Conservation (phyloP, 176 grass and related monocot species). For the Thinopyrum elongatum region DNA sequence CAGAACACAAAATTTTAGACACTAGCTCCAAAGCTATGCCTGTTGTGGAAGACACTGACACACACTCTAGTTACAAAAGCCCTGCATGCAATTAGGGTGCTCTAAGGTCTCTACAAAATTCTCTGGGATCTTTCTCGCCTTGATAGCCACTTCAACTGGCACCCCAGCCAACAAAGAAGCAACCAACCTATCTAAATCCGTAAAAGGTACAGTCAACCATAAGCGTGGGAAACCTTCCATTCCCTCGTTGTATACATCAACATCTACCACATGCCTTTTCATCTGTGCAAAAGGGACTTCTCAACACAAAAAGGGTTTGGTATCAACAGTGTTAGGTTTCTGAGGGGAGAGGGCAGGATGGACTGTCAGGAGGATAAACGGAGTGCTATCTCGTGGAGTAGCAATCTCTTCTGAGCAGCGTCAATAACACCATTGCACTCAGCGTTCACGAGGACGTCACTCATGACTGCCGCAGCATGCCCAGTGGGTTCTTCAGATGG, state of each 20-base stretch:
- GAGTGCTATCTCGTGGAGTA: slow-evolving; percentile 89
- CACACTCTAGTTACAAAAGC: slow-evolving; percentile 31
- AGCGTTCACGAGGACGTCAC: slow-evolving; percentile 80
- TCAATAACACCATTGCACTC: slow-evolving; percentile 86
- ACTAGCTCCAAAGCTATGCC: not conserved
- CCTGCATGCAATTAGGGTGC: slow-evolving; percentile 25
- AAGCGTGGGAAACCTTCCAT: slow-evolving; percentile 2
- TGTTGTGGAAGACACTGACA: not conserved
- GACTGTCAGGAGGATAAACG: slow-evolving; percentile 57
- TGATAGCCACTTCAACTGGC: slow-evolving; percentile 17
- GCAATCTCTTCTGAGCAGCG: slow-evolving; percentile 70
- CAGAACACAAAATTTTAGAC: slow-evolving; percentile 3
- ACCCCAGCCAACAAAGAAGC: slow-evolving; percentile 38
- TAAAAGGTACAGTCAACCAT: slow-evolving; percentile 13
- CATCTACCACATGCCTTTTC: slow-evolving; percentile 10
- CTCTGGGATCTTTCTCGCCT: slow-evolving; percentile 18
- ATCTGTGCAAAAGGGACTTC: slow-evolving; percentile 1
- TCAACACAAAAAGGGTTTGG: slow-evolving; percentile 23
- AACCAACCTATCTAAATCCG: not conserved
- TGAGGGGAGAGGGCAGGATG: not conserved
- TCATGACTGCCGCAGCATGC: slow-evolving; percentile 87
- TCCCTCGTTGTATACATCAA: slow-evolving; percentile 5
- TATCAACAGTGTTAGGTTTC: slow-evolving; percentile 11
- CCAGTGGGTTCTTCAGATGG: slow-evolving; percentile 69
- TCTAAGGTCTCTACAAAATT: slow-evolving; percentile 42